Conservation (phyloP, 1,284 basidiomycete genomes). For the Tremellales sp. region DNA sequence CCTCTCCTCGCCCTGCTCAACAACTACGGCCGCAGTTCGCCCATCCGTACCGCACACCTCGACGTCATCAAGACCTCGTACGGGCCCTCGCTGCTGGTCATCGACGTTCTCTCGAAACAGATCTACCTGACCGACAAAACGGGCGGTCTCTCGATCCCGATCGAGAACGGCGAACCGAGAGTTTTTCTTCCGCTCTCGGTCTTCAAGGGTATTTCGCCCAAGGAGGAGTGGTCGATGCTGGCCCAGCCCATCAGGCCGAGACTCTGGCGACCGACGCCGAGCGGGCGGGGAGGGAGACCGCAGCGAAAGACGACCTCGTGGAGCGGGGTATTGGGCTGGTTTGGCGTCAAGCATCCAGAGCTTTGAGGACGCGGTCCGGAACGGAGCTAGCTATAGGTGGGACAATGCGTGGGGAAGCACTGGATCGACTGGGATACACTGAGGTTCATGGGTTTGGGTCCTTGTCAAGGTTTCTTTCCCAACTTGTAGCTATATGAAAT, state of each 20-base stretch:
- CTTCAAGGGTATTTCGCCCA: constrained; percentile 10
- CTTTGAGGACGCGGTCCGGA: too few relatives aligned
- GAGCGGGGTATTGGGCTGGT: constrained; percentile 20
- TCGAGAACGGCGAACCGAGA: constrained; percentile 38
- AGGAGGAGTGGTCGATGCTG: constrained; percentile 9
- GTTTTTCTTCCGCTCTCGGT: constrained; percentile 37
- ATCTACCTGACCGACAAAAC: constrained; percentile 51
- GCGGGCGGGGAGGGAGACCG: too few relatives aligned
- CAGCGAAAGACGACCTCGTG: constrained; percentile 16
- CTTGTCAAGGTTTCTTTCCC: too few relatives aligned
- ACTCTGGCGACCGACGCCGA: too few relatives aligned
- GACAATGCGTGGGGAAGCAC: too few relatives aligned
- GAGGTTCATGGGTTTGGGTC: too few relatives aligned
- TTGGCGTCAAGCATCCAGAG: too few relatives aligned
- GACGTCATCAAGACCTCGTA: constrained; percentile 47
- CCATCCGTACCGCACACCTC: constrained; percentile 36
- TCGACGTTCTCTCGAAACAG: constrained; percentile 62
- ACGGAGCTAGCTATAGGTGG: too few relatives aligned
- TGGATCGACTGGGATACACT: too few relatives aligned
- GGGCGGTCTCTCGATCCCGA: constrained; percentile 47
- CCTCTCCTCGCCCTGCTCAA: constrained; percentile 64
- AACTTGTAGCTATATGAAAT: too few relatives aligned
- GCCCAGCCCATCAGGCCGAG: too few relatives aligned
- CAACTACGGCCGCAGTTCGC: constrained; percentile 56
- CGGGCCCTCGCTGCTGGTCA: constrained; percentile 53